These are phyloP conservation scores for Eucalyptus melliodora DNA, from an alignment of 345 rosid species.

Conservation along the genomic window DNA sequence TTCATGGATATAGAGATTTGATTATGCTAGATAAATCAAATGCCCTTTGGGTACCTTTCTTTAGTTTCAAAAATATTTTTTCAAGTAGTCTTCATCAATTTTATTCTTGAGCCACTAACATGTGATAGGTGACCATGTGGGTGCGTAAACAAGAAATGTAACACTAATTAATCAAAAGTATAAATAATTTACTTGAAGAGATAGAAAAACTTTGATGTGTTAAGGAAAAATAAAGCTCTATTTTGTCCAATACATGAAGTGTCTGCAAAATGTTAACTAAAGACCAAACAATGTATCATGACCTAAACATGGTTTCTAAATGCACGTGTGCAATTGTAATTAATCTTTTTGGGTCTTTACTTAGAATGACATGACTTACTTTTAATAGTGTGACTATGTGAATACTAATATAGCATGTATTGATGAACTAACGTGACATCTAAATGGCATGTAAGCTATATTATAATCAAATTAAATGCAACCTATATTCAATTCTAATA, in stretches of 20 bases:
- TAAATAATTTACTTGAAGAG: background rate
- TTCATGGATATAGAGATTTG: background rate
- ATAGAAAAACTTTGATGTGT: no score
- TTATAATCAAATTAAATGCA: background rate
- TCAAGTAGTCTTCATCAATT: background rate
- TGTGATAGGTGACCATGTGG: background rate
- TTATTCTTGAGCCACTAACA: background rate
- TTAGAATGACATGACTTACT: background rate
- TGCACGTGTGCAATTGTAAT: background rate
- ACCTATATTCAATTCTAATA: background rate
- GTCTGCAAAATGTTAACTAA: background rate
- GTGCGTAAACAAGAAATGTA: background rate
- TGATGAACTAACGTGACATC: background rate
- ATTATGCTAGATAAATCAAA: background rate
- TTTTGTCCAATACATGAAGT: background rate
- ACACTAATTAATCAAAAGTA: background rate
- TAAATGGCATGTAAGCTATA: background rate
- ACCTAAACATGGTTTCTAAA: background rate
- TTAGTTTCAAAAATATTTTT: no score
- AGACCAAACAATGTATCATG: background rate
- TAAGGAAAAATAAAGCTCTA: background rate
- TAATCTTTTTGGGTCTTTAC: background rate
- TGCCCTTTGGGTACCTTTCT: no score
- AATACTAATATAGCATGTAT: background rate
- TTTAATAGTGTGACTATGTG: no score